Base-by-base conservation (phyloP, 139 green algal species). In the Micractinium conductrix region DNA sequence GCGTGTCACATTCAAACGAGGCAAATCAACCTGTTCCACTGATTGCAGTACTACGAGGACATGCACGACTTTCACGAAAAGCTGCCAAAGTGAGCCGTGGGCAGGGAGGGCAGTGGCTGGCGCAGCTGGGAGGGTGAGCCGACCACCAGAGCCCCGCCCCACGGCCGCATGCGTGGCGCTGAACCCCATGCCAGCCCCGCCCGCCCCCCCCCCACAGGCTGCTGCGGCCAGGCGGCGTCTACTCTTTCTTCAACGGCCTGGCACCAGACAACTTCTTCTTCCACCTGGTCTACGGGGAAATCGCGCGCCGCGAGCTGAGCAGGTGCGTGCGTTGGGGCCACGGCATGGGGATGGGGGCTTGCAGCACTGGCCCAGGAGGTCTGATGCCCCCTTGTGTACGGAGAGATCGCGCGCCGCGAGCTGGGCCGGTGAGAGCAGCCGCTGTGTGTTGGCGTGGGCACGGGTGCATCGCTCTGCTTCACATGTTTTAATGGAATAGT, bases 241-340 rank as follows among this genome's bases (percentile, higher is more conserved):
- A 99, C 86, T 95, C 89, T 12, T 99, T 97, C 84, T 99, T 99
- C 92, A 99, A 98, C 87, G 95, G 94, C 26, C 81, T 98, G 35
- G 91, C 89, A 14, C 92, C 92, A 1, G 90, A 95, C 88, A 97
- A 96, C 84, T 83, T 90, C 2, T 97, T 96, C 73, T 94, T 99
- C 88, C 95, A 98, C 80, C 87, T 90, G 28, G 97, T 99, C 42
- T 97, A 95, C 63, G 91, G 91, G 70, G 82, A 88, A 28, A 79
- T 96, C 48, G 89, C 87, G 2, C 76, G 88, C 45, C 55, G 83
- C 2, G 93, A 96, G 84, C 83, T 96, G 48, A 78, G 74, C 37
- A 79, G 65, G 65, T 78, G 70, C 28, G 71, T 38, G 22, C 2
- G 26, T n/a, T n/a, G n/a, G n/a, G n/a, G n/a, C n/a, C n/a, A n/a